Conservation (phyloP, 2,329 filamentous ascomycete species). For the Coleophoma cylindrospora region DNA sequence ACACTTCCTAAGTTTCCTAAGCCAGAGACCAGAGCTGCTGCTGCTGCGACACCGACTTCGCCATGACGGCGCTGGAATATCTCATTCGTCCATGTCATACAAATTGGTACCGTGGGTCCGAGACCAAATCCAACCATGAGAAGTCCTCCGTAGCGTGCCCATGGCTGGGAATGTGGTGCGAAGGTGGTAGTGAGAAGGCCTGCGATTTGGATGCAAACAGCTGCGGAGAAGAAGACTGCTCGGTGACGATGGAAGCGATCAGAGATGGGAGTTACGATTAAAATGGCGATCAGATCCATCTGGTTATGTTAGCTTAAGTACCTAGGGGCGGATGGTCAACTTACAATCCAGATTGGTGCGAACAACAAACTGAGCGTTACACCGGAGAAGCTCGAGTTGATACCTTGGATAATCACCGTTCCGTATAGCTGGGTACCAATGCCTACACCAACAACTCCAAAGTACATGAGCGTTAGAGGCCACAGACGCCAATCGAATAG, state of each 20-base stretch:
- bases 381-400: slow-evolving; percentile 67
- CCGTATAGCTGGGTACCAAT: slow-evolving; percentile 88
- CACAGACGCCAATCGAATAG: slow-evolving; percentile 84
- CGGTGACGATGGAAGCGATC: slow-evolving; percentile 81
- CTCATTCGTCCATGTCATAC: slow-evolving; percentile 90
- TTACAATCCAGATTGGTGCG: slow-evolving; percentile 86
- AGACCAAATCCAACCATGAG: slow-evolving; percentile 87
- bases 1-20: slow-evolving; percentile 84
- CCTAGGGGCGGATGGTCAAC: slow-evolving; percentile 24
- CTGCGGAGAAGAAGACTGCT: slow-evolving; percentile 74
- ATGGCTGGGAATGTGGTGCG: slow-evolving; percentile 59
- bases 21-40: slow-evolving; percentile 79
- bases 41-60: slow-evolving; percentile 84
- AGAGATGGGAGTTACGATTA: slow-evolving; percentile 78
- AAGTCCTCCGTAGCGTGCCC: slow-evolving; percentile 85
- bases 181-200: slow-evolving; percentile 78
- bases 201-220: slow-evolving; percentile 73
- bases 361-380: slow-evolving; percentile 78
- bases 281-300: slow-evolving; percentile 85
- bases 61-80: slow-evolving; percentile 87
- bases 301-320: slow-evolving; percentile 25
- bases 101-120: slow-evolving; percentile 85
- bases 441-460: slow-evolving; percentile 87
- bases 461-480: slow-evolving; percentile 87
- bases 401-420: slow-evolving; percentile 77